A percentile compares a stretch with the other conserved stretches of the same genome.
Conservation (phyloP, 495 filamentous ascomycete genomes). For the Talaromyces proteolyticus region DNA sequence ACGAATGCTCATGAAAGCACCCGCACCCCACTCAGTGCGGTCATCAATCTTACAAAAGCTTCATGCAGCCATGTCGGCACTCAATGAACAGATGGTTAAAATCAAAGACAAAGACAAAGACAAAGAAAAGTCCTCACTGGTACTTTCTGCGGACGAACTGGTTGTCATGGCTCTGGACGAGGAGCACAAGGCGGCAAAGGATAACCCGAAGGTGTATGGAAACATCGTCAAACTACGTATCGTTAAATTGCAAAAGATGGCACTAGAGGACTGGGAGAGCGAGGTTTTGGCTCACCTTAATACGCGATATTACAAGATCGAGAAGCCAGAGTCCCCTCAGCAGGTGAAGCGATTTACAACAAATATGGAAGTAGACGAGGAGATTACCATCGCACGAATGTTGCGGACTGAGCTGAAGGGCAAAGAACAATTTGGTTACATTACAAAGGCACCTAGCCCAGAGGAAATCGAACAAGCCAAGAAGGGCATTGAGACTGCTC, state of each 20-base stretch:
- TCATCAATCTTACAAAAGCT: constrained; percentile 63
- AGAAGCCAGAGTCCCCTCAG: constrained; percentile 15
- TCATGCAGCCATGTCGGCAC: constrained; percentile 63
- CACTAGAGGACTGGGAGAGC: constrained; percentile 55
- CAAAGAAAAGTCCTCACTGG: constrained; percentile 47
- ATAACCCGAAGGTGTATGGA: constrained; percentile 62
- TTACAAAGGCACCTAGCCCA: constrained; percentile 54
- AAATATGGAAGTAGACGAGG: constrained; percentile 58
- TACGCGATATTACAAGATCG: constrained; percentile 34
- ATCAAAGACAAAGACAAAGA: constrained; percentile 49
- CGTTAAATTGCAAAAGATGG: constrained; percentile 66
- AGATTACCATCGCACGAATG: constrained; percentile 54
- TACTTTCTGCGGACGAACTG: constrained; percentile 62
- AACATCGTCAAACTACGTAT: constrained; percentile 80
- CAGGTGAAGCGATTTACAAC: constrained; percentile 48
- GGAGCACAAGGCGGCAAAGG: constrained; percentile 70
- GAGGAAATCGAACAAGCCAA: constrained; percentile 56
- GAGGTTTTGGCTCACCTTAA: constrained; percentile 37
- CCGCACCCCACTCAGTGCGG: constrained; percentile 63
- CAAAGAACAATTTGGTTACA: constrained; percentile 67
- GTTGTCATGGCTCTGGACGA: constrained; percentile 76
- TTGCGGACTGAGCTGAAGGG: constrained; percentile 54
- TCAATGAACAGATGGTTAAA: constrained; percentile 54
- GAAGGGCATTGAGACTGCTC: constrained; percentile 55
- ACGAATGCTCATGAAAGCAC: constrained; percentile 65